Evolutionary conservation across 257 asterid genomes (phyloP).

Genomic region (Solanum stenotomum): DNA sequence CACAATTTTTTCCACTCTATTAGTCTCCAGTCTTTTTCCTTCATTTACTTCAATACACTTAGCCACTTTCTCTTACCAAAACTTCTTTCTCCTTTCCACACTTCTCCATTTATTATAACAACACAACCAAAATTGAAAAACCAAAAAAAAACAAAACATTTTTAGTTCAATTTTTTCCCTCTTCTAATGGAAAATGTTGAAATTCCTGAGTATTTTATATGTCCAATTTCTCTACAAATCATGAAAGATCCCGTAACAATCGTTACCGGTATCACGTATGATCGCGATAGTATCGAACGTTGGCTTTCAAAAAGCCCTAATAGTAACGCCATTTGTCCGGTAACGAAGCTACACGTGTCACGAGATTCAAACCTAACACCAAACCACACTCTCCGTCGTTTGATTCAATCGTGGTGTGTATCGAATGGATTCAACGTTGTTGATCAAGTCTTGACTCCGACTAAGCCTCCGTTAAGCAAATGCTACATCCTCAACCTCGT

Average conservation of each 20-base stretch:
- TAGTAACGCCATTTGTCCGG: conserved; percentile 34
- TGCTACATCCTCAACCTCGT: conserved; percentile 16
- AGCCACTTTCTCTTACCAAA: conserved; percentile 9
- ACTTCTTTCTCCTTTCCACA: not conserved
- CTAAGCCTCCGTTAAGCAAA: conserved; percentile 12
- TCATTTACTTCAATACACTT: not conserved
- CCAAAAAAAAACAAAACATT: not conserved
- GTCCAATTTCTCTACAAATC: conserved; percentile 56
- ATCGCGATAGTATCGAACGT: conserved; percentile 45
- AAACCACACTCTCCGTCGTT: conserved; percentile 46
- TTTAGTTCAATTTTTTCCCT: not conserved
- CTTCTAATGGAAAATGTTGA: conserved; percentile 21
- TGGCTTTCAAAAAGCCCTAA: conserved; percentile 29
- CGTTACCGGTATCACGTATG: conserved; percentile 56
- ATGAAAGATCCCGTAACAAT: conserved; percentile 67
- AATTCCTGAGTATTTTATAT: conserved; percentile 52
- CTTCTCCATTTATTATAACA: not conserved
- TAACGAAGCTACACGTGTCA: conserved; percentile 38
- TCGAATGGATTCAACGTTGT: conserved; percentile 9
- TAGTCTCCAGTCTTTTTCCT: not conserved
- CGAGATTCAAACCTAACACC: conserved; percentile 33
- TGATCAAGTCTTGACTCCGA: conserved; percentile 24
- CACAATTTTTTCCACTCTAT: not conserved
- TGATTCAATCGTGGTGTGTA: conserved; percentile 49
- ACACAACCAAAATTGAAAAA: not conserved